Evolutionary conservation across 306 rosid species (phyloP), one percentile per base, ranked within the genome.

Genomic region (Boehmeria nivea): DNA sequence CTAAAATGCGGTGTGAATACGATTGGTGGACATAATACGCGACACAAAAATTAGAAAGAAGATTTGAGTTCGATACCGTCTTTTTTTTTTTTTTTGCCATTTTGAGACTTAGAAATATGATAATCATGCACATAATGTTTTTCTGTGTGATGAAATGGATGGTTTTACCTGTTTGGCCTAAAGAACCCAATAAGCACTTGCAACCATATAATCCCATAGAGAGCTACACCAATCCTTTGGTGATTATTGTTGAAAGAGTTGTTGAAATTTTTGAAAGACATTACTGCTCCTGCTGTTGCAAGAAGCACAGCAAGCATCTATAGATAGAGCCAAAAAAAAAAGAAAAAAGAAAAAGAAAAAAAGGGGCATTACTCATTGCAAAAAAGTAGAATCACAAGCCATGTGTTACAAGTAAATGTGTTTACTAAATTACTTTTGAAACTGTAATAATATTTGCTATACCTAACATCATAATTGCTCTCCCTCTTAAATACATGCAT

Each of bases 201-300:
- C 40, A 83, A 60, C 95, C 95, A 89, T 57, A 89, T 78, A 13
- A 86, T 46, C 27, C 83, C 94, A 72, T 89, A 86, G 6, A 89
- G 71, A 63, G 81, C 79, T 21, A 89, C 66, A 19, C 97, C 97
- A 72, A 89, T 59, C 70, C 95, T 83, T 76, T 89, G 94, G 70
- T 89, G 97, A 64, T 63, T 79, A 43, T 89, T 89, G 78, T 86
- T 82, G 79, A 89, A 89, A 37, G 76, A 70, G 64, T 83, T 89
- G 83, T 77, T 83, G 83, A 89, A 86, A 75, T 79, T 78, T 74
- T 77, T 83, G 61, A 89, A 75, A 23, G 97, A 89, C 86, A 89
- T 67, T 49, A 89, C 80, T 69, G 90, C 97, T 58, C 88, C 97
- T 55, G 70, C 72, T 65, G 97, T 89, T 50, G 82, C 82, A 64